Evolutionary conservation across 192 early-diverging fungal species (phyloP).

Genomic region (Piromyces sp.): DNA sequence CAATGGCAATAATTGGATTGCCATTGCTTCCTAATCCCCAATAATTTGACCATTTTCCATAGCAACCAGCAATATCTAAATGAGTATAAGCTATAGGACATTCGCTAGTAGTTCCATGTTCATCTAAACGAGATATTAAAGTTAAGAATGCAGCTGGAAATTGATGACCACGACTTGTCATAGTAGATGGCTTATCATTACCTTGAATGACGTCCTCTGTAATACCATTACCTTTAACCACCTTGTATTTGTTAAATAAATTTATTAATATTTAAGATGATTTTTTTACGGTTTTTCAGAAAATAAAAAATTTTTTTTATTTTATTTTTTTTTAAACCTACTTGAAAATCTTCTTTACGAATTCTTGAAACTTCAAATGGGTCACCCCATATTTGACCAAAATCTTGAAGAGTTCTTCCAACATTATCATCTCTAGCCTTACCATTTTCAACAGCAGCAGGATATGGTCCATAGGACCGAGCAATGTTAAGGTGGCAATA

Average conservation of each 20-base stretch:
- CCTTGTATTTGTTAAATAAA: slow-evolving; percentile 11
- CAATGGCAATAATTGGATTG: slow-evolving; percentile 57
- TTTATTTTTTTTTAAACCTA: too few relatives aligned
- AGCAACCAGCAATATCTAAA: slow-evolving; percentile 66
- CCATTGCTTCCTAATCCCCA: slow-evolving; percentile 55
- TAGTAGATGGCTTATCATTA: slow-evolving; percentile 49
- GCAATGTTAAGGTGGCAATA: slow-evolving; percentile 69
- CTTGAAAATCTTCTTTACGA: slow-evolving; percentile 57
- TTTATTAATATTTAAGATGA: not conserved
- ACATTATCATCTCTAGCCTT: slow-evolving; percentile 43
- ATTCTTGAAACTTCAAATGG: slow-evolving; percentile 67
- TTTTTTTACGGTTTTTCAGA: too few relatives aligned
- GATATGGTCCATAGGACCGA: slow-evolving; percentile 58
- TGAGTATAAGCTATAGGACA: slow-evolving; percentile 63
- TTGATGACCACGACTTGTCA: slow-evolving; percentile 66
- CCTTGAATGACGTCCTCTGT: slow-evolving; percentile 72
- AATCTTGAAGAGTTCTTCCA: slow-evolving; percentile 36
- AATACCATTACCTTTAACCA: slow-evolving; percentile 34
- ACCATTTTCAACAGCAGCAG: slow-evolving; percentile 58
- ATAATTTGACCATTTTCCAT: slow-evolving; percentile 39
- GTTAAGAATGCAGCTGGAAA: slow-evolving; percentile 72
- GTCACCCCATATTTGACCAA: slow-evolving; percentile 54
- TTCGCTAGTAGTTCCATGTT: slow-evolving; percentile 44
- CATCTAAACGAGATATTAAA: slow-evolving; percentile 54
- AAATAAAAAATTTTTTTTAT: too few relatives aligned